Conservation (phyloP, 306 rosid species). For the Prinsepia uniflora region DNA sequence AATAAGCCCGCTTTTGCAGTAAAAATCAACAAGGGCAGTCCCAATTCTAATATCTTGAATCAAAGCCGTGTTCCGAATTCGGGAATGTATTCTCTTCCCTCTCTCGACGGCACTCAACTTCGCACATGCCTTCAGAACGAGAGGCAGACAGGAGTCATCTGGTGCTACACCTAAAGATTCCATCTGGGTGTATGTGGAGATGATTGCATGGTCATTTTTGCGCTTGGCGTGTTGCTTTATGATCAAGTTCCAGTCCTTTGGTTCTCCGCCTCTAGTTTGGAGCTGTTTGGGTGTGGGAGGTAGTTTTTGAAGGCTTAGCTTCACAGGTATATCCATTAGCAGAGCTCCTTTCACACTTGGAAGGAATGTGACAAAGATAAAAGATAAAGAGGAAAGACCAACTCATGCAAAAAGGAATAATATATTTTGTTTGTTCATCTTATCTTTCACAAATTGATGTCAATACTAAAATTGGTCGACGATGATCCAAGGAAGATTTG, state of each 20-base stretch:
- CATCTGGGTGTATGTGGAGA: slow-evolving; percentile 43
- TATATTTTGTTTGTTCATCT: too few species aligned
- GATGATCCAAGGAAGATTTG: too few species aligned
- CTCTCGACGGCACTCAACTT: slow-evolving; percentile 30
- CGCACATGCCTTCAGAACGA: slow-evolving; percentile 45
- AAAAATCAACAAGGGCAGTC: slow-evolving; percentile 46
- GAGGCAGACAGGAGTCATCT: slow-evolving; percentile 36
- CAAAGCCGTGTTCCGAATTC: slow-evolving; percentile 22
- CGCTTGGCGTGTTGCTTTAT: slow-evolving; percentile 39
- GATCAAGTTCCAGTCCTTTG: slow-evolving; percentile 36
- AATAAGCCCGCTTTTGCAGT: slow-evolving; percentile 37
- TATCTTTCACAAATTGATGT: too few species aligned
- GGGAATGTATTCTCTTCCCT: slow-evolving; percentile 35
- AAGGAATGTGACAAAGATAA: background rate
- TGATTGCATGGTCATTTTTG: slow-evolving; percentile 43
- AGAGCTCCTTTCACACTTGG: background rate
- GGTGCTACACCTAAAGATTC: slow-evolving; percentile 32
- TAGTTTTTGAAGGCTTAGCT: slow-evolving; percentile 1
- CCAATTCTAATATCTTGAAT: slow-evolving; percentile 34
- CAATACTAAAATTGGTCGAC: too few species aligned
- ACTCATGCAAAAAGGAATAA: too few species aligned
- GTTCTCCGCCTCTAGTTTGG: slow-evolving; percentile 12
- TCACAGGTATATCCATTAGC: slow-evolving; percentile 1
- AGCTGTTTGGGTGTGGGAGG: slow-evolving; percentile 2
- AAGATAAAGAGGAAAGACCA: too few species aligned